Conservation (phyloP, 768 basidiomycete genomes). For the Lentinula raphanica region DNA sequence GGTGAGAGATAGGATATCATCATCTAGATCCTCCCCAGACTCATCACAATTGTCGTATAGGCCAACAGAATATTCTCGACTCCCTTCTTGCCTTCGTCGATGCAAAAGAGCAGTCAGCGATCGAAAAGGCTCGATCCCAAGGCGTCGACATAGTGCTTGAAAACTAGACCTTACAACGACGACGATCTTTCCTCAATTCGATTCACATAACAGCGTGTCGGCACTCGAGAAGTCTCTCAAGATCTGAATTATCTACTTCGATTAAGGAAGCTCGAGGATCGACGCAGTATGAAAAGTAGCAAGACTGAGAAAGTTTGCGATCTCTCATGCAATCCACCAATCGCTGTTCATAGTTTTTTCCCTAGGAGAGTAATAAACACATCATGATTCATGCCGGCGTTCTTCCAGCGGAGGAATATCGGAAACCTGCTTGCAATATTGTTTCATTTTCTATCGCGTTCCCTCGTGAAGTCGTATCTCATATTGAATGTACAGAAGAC, state of each 20-base stretch:
- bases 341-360: background rate
- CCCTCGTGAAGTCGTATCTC: background rate
- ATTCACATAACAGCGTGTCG: background rate
- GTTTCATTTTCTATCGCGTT: background rate
- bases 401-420: background rate
- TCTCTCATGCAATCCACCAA: background rate
- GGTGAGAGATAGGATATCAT: constrained; percentile 31
- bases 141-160: constrained; percentile 55
- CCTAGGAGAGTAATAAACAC: background rate
- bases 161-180: constrained; percentile 10
- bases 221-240: background rate
- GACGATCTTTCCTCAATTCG: background rate
- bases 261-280: background rate
- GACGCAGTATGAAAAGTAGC: background rate
- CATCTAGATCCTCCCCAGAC: background rate
- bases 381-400: background rate
- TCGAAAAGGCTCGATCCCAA: constrained; percentile 42
- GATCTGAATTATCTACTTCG: background rate
- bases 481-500: background rate
- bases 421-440: background rate
- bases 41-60: constrained; percentile 23
- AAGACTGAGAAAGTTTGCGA: too few species aligned
- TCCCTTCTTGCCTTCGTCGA: constrained; percentile 47
- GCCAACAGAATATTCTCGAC: constrained; percentile 54
- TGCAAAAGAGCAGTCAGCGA: constrained; percentile 40